phyloP scores from a whole-genome alignment of 75 land plant species.

The Cupressus sempervirens region DNA sequence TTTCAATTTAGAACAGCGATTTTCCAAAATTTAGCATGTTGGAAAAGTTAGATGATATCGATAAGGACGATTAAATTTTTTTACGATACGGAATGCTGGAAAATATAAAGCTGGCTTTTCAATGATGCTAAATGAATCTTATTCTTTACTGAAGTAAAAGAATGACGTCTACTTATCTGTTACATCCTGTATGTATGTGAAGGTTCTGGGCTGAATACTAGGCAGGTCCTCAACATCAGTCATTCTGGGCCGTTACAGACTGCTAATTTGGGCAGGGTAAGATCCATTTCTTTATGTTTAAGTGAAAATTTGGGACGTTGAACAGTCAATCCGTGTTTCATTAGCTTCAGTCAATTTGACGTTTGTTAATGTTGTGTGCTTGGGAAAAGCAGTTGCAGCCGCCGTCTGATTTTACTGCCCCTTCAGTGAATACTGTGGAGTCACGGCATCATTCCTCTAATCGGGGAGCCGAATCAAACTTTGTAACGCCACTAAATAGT shows the following conservation, averaged over 20 bases:
- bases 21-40: not conserved
- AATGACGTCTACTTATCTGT: not conserved
- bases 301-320: not conserved
- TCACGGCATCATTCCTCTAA: slow-evolving; percentile 13
- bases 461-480: slow-evolving; percentile 14
- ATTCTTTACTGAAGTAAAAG: not conserved
- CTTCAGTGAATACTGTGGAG: slow-evolving; percentile 12
- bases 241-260: slow-evolving; percentile 9
- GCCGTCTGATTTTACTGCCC: slow-evolving; percentile 8
- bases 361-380: not conserved
- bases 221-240: not conserved
- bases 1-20: not conserved
- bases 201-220: slow-evolving; percentile 7
- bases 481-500: slow-evolving; percentile 7
- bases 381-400: not conserved
- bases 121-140: not conserved
- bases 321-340: too few relatives aligned
- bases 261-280: slow-evolving; percentile 3
- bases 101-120: not conserved
- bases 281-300: not conserved
- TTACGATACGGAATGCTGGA: not conserved
- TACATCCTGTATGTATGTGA: not conserved
- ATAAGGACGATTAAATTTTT: not conserved
- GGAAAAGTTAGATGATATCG: not conserved
- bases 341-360: not conserved